phyloP scores from a whole-genome alignment of 495 filamentous ascomycete species.

The Filosporella fistucella region DNA sequence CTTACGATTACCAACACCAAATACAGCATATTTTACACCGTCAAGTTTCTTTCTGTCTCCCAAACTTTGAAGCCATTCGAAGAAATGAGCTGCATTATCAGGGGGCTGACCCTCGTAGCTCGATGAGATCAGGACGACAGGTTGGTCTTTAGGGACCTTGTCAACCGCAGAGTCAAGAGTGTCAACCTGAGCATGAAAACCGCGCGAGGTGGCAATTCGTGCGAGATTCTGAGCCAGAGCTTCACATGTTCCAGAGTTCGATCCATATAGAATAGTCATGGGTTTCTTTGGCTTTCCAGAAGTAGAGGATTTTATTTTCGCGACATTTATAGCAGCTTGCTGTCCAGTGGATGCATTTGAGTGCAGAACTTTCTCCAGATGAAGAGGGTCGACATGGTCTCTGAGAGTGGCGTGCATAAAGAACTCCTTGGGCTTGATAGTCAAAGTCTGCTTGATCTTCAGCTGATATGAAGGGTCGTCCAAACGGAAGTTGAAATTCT shows the following conservation, averaged over 20 bases:
- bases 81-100: constrained; percentile 68
- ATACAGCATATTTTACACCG: constrained; percentile 59
- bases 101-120: constrained; percentile 74
- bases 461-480: constrained; percentile 59
- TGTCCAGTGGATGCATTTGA: constrained; percentile 3
- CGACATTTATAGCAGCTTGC: constrained; percentile 15
- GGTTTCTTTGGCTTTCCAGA: constrained; percentile 28
- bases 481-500: constrained; percentile 56
- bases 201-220: constrained; percentile 50
- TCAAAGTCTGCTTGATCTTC: constrained; percentile 65
- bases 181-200: constrained; percentile 51
- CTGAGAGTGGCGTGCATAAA: constrained; percentile 62
- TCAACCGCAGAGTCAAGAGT: constrained; percentile 58
- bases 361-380: constrained; percentile 49
- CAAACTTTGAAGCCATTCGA: constrained; percentile 55
- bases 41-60: constrained; percentile 42
- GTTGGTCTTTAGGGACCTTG: constrained; percentile 55
- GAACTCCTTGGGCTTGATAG: constrained; percentile 70
- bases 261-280: constrained; percentile 67
- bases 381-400: constrained; percentile 50
- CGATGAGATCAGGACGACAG: constrained; percentile 62
- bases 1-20: constrained; percentile 50
- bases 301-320: constrained; percentile 14
- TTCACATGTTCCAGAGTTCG: constrained; percentile 74
- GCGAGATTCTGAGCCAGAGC: constrained; percentile 60